Base-by-base conservation (phyloP, 148 eudicot species). In the Rhododendron williamsianum region DNA sequence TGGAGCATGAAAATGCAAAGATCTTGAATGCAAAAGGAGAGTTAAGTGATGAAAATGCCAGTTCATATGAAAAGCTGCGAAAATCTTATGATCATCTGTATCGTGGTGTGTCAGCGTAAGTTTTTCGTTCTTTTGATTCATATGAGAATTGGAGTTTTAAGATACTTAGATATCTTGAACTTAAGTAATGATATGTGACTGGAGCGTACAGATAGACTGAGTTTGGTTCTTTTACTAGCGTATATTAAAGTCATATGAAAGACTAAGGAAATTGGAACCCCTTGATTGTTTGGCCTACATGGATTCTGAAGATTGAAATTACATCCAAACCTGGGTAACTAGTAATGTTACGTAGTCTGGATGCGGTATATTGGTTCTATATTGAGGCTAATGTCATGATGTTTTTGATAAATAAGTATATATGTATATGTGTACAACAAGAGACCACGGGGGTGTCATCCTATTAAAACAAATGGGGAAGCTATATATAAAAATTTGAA, bases 1-100 rank as follows among this genome's bases (percentile, higher is more conserved):
- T 97, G 98, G 99, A 97, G 91, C 94, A 91, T 86, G 99, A 97
- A 84, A 97, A 97, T 89, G 95, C 95, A 18, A 97, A 95, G 90
- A 94, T 94, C 48, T 81, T 95, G 86, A 94, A 94, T 88, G 95
- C 99, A 21, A 97, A 94, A 88, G 99, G 99, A 58, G 99, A 97
- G 91, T 90, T 97, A 80, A 95, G 93, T 88, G 99, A 97, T 84
- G 99, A 97, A 78, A 95, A 89, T 89, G 95, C 96, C 41, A 82
- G 95, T 85, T 87, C 94, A 48, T 97, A 97, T 91, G 99, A 97
- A 90, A 97, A 94, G 90, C 90, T 95, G 91, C 92, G 98, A 79
- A 97, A 97, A 87, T 95, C 99, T 82, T 97, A 91, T 88, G 99
- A 97, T 87, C 93, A 92, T 80, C 89, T 97, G 41, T 92, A 91